Base-by-base conservation (phyloP, 768 basidiomycete genomes). In the Boletus speciosus region DNA sequence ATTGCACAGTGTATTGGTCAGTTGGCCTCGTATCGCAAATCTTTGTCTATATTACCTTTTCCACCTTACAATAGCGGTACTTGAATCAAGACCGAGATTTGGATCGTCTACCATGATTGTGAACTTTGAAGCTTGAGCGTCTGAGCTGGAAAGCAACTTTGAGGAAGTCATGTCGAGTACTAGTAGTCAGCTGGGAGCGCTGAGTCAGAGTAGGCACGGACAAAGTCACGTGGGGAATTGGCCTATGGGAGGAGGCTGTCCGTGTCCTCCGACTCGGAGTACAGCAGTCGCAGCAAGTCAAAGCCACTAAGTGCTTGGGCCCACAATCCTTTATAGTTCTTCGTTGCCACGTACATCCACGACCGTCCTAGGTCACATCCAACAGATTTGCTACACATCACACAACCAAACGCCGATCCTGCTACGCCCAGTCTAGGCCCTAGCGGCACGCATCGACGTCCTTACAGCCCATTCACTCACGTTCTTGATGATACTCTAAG, bases 401-500 rank as follows among this genome's bases (percentile, higher is more conserved):
- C 10, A 34, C 29, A 32, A 16, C 34, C 19, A 36, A 37, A 54
- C 47, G 5, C 35, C 31, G 41, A 47, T n/a, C 39, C n/a, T 19
- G 31, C 23, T 49, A 16, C 27, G 7, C n/a, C 23, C 5, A 7
- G 16, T 31, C 34, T 34, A 45, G 16, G n/a, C 16, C 34, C n/a
- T 11, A 43, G 51, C 2, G 23, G 41, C 40, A 39, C 29, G 29
- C 16, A 35, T 41, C 31, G 19, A 54, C 57, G 5, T 10, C 23
- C 5, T 34, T 40, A 31, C 32, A 52, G 10, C 21, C 9, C 35
- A 37, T 41, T 56, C 39, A 10, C 43, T 51, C 46, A 6, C 37
- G 7, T 54, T 49, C 49, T 60, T 64, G 47, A 68, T 69, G 61
- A 42, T 47, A 49, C 6, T 46, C 23, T 23, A 54, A 52, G 49